Percentiles rank a stretch among this genome's conserved stretches.
Evolutionary conservation across 768 basidiomycete genomes (phyloP).

Genomic region (Clitopilus hobsonii): DNA sequence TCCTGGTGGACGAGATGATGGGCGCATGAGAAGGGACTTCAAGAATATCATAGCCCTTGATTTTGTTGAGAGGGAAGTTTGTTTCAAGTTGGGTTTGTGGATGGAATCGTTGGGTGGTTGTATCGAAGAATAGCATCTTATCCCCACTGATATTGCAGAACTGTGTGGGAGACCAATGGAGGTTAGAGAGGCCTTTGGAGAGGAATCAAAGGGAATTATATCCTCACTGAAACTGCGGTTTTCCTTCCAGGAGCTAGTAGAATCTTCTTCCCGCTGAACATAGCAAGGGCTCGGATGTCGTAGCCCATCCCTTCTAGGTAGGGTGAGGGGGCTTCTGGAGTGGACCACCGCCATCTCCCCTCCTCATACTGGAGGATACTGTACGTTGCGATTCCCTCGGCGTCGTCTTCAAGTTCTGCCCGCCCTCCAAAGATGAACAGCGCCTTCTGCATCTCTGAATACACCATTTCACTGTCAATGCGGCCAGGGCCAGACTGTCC

Average conservation of each 20-base stretch:
- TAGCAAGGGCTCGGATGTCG: background rate
- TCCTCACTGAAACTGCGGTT: background rate
- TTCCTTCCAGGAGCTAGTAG: background rate
- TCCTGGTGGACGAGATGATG: background rate
- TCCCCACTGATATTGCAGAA: background rate
- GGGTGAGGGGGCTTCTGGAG: no score
- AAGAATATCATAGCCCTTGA: background rate
- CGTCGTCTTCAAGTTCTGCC: no score
- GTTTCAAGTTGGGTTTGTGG: background rate
- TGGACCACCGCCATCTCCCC: no score
- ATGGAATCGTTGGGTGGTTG: background rate
- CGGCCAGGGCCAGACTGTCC: no score
- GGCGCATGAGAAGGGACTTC: background rate
- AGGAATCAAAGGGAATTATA: background rate
- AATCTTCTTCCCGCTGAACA: background rate
- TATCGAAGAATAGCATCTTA: background rate
- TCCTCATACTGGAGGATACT: no score
- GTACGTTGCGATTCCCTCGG: no score
- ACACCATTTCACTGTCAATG: no score
- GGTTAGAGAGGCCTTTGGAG: no score
- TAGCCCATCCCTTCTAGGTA: no score
- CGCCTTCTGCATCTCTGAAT: no score
- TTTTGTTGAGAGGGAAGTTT: background rate
- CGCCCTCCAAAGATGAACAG: no score
- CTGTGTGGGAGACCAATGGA: no score